Evolutionary conservation across 768 basidiomycete genomes (phyloP), one percentile per base, ranked within the genome.

Genomic region (Leccinum incarnatum): DNA sequence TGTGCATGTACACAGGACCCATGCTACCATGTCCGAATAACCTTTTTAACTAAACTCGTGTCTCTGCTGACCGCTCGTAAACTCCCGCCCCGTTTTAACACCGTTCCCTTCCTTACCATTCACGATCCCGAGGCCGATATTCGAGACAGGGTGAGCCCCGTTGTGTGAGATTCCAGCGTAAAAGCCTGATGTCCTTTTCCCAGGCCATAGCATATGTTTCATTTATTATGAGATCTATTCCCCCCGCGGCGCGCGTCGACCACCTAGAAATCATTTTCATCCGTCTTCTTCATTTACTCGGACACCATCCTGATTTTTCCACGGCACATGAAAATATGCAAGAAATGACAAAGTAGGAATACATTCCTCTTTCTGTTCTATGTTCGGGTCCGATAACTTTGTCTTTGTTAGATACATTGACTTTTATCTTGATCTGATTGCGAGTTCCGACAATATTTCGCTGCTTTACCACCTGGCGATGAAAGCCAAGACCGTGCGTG

Each of bases 261-360:
- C 74, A 83, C 53, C 81, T 95, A 56, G 96, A 98, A 70, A 75
- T 88, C 56, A 83, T 88, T 2, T 91, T 98, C 65, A 83, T 95
- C 46, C 88, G 96, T 12, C 75, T 98, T 4, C 79, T 98, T 10
- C 91, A 95, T 67, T 73, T 95, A 1, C 79, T 98, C 5, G 93
- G 95, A 0, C 95, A 97, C 69, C 97, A 99, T 70, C 96, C 96
- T 4, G 97, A 99, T 73, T 95, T 94, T 66, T 81, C 79, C 19
- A 80, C 78, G 47, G 78, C 80, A 2, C 80, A 83, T 37, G 89
- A 91, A 34, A 86, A 87, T 45, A 71, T 95, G 37, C 77, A 83
- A 34, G 88, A 91, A 65, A 87, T 94, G 65, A 86, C 89, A 23
- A 92, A 88, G 94, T 97, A 63, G 49, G 88, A 69, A 8, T 25